Percentiles rank a stretch among this genome's conserved stretches.
Conservation (phyloP, 2,329 filamentous ascomycete genomes). For the Mollisia scopiformis region DNA sequence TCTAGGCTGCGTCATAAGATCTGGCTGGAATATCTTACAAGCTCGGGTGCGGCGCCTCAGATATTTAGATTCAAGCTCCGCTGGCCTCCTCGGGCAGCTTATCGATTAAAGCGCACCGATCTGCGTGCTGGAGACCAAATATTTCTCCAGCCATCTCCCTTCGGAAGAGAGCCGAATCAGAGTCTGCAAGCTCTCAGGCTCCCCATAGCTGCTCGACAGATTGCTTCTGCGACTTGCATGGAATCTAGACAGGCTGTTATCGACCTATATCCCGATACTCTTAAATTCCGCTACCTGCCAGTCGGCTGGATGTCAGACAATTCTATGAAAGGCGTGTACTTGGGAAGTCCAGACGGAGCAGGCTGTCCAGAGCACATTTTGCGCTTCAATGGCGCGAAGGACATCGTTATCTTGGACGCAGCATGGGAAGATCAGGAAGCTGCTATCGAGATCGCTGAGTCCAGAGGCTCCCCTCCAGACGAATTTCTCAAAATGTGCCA, state of each 20-base stretch:
- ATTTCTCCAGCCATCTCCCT: background rate
- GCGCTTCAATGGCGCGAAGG: constrained; percentile 9
- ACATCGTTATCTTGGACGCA: constrained; percentile 9
- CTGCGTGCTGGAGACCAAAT: background rate
- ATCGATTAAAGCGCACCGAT: background rate
- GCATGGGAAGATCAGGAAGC: constrained; percentile 3
- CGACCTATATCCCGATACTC: constrained; percentile 7
- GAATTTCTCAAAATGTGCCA: constrained; percentile 2
- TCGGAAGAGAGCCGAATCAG: background rate
- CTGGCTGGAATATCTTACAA: background rate
- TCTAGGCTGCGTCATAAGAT: background rate
- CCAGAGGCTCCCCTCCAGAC: background rate
- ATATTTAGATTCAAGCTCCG: background rate
- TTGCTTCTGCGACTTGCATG: constrained; percentile 9
- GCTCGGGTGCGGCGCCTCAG: background rate
- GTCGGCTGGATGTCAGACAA: background rate
- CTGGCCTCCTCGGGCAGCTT: background rate
- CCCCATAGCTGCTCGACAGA: background rate
- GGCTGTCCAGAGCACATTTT: constrained; percentile 7
- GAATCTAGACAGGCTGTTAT: constrained; percentile 6
- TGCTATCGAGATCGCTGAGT: background rate
- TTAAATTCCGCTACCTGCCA: constrained; percentile 3
- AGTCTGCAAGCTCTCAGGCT: background rate
- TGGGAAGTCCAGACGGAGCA: background rate
- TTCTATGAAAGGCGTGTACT: background rate